Percentiles rank a stretch among this genome's conserved stretches.
These are phyloP conservation scores for Monascus purpureus DNA, from an alignment of 495 filamentous ascomycete genomes.

Conservation along the genomic window DNA sequence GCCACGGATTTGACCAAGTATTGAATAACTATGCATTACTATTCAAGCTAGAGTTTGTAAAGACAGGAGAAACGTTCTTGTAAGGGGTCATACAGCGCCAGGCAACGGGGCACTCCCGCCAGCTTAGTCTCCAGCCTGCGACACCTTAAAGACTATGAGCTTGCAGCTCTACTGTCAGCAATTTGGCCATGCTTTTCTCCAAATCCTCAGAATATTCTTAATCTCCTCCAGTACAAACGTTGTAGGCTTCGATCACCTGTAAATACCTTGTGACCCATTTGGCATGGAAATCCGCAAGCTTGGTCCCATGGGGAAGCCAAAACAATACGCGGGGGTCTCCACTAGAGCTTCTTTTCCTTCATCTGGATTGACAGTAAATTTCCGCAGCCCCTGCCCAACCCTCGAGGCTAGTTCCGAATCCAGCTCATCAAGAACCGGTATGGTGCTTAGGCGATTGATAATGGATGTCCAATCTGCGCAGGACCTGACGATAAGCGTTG, in stretches of 20 bases:
- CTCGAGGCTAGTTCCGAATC: neutral
- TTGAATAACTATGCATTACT: too few relatives aligned
- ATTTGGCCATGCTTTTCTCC: neutral
- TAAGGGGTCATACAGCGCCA: too few relatives aligned
- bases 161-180: neutral
- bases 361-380: neutral
- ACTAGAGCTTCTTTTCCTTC: neutral
- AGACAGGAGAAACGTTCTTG: too few relatives aligned
- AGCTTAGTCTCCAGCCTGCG: too few relatives aligned
- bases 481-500: neutral
- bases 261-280: neutral
- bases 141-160: too few relatives aligned
- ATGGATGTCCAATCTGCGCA: neutral
- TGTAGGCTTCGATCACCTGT: too few relatives aligned
- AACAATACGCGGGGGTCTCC: neutral
- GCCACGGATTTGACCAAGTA: too few relatives aligned
- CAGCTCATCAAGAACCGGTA: neutral
- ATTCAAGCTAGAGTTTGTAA: too few relatives aligned
- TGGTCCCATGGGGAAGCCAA: neutral
- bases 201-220: neutral
- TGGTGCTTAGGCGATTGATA: neutral
- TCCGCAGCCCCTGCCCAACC: neutral
- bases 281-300: neutral
- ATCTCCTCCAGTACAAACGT: neutral
- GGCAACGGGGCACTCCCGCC: too few relatives aligned